Percentiles rank a stretch among this genome's conserved stretches.
These are phyloP conservation scores for Leccinum pallidistipes DNA, from an alignment of 1,284 basidiomycete species.

Conservation along the genomic window DNA sequence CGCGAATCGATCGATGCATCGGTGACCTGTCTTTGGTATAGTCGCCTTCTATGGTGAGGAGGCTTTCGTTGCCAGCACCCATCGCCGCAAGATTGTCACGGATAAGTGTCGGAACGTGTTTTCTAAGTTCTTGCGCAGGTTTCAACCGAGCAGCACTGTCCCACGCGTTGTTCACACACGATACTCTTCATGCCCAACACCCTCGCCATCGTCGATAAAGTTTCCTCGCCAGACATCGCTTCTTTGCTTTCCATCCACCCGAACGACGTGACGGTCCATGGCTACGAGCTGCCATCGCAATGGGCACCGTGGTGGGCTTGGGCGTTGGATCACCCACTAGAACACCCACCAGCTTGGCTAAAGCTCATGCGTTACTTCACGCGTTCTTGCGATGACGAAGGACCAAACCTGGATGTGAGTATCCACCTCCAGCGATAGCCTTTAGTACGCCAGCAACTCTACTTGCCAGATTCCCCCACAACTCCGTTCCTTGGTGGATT, in stretches of 20 bases:
- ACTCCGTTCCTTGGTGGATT: slow-evolving; percentile 25
- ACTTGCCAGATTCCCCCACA: slow-evolving; percentile 28
- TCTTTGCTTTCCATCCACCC: slow-evolving; percentile 31
- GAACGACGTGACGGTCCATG: slow-evolving; percentile 25
- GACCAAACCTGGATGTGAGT: slow-evolving; percentile 18
- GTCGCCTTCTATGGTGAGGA: slow-evolving; percentile 53
- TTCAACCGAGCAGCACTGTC: no score
- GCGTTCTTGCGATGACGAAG: slow-evolving; percentile 16
- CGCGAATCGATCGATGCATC: not conserved
- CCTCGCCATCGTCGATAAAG: slow-evolving; percentile 15
- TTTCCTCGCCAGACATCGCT: slow-evolving; percentile 20
- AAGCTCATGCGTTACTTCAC: slow-evolving; percentile 27
- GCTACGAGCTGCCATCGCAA: slow-evolving; percentile 10
- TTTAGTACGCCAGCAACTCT: not conserved
- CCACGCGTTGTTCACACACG: not conserved
- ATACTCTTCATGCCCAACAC: not conserved
- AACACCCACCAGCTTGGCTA: slow-evolving; percentile 25
- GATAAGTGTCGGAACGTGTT: not conserved
- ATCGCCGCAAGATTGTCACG: slow-evolving; percentile 52
- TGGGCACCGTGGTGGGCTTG: slow-evolving; percentile 35
- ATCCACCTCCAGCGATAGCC: not conserved
- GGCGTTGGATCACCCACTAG: slow-evolving; percentile 18
- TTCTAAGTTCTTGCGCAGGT: not conserved
- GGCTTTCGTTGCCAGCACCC: slow-evolving; percentile 47
- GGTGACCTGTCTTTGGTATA: slow-evolving; percentile 45